Evolutionary conservation across 2,329 filamentous ascomycete genomes (phyloP).

Genomic region (Chalara sp.): DNA sequence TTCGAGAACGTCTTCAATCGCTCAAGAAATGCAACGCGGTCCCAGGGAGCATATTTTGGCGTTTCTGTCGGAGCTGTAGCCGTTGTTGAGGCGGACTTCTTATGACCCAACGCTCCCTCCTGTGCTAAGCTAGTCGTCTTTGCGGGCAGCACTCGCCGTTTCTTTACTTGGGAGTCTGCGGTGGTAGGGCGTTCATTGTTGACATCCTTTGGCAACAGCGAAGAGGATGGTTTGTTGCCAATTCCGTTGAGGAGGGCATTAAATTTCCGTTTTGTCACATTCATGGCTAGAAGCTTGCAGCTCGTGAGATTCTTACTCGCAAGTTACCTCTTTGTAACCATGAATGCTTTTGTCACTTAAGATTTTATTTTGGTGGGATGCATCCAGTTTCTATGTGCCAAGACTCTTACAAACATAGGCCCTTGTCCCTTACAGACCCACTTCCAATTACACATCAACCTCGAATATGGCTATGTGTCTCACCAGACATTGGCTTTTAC

Average conservation of each 20-base stretch:
- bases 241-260: slow-evolving; percentile 66
- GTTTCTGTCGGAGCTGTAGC: slow-evolving; percentile 17
- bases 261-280: slow-evolving; percentile 79
- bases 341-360: too few species aligned
- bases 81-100: slow-evolving; percentile 18
- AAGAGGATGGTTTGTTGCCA: slow-evolving; percentile 40
- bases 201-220: slow-evolving; percentile 30
- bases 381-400: too few species aligned
- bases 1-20: slow-evolving; percentile 84
- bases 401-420: too few species aligned
- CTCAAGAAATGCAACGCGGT: slow-evolving; percentile 73
- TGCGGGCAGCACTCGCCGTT: slow-evolving; percentile 20
- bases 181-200: slow-evolving; percentile 18
- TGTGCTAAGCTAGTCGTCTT: slow-evolving; percentile 3
- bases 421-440: too few species aligned
- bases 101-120: slow-evolving; percentile 9
- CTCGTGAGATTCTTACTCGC: too few species aligned
- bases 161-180: slow-evolving; percentile 20
- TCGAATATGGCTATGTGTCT: too few species aligned
- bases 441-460: too few species aligned
- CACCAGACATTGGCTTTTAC: too few species aligned
- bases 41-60: slow-evolving; percentile 79
- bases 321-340: too few species aligned
- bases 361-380: too few species aligned
- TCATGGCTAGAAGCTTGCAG: slow-evolving; percentile 40